These are phyloP conservation scores for Dryadomyces quercivorus DNA, from an alignment of 2,329 filamentous ascomycete species.

Conservation along the genomic window DNA sequence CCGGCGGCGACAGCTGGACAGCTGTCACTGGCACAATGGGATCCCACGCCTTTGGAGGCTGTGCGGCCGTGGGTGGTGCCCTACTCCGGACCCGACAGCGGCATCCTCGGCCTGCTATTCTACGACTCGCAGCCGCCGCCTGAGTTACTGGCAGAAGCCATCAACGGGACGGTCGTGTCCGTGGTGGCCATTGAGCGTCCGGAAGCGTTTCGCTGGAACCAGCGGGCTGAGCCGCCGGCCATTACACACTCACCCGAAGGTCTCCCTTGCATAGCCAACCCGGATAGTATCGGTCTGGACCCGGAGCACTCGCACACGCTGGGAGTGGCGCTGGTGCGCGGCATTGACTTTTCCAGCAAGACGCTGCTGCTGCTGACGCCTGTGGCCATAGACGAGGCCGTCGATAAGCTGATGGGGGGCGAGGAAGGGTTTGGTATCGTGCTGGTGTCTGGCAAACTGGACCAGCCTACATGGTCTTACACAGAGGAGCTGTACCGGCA, in stretches of 20 bases:
- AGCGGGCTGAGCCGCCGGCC: slow-evolving; percentile 2
- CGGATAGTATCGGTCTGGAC: slow-evolving; percentile 41
- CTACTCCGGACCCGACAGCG: slow-evolving; percentile 37
- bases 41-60: slow-evolving; percentile 40
- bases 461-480: slow-evolving; percentile 58
- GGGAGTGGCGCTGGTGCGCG: slow-evolving; percentile 57
- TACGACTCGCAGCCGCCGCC: slow-evolving; percentile 53
- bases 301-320: slow-evolving; percentile 46
- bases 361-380: slow-evolving; percentile 55
- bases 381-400: background rate
- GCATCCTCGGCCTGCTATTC: slow-evolving; percentile 53
- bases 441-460: slow-evolving; percentile 56
- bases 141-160: slow-evolving; percentile 46
- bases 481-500: slow-evolving; percentile 44
- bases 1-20: background rate
- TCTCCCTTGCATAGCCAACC: slow-evolving; percentile 50
- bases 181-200: slow-evolving; percentile 48
- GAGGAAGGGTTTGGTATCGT: slow-evolving; percentile 37
- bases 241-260: slow-evolving; percentile 34
- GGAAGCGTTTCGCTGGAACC: slow-evolving; percentile 29
- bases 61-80: slow-evolving; percentile 48
- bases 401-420: slow-evolving; percentile 4
- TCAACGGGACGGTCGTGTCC: slow-evolving; percentile 60
- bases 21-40: slow-evolving; percentile 26
- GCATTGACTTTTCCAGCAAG: slow-evolving; percentile 44